Conservation (phyloP, 495 filamentous ascomycete species). For the Tuber umbilicatum region DNA sequence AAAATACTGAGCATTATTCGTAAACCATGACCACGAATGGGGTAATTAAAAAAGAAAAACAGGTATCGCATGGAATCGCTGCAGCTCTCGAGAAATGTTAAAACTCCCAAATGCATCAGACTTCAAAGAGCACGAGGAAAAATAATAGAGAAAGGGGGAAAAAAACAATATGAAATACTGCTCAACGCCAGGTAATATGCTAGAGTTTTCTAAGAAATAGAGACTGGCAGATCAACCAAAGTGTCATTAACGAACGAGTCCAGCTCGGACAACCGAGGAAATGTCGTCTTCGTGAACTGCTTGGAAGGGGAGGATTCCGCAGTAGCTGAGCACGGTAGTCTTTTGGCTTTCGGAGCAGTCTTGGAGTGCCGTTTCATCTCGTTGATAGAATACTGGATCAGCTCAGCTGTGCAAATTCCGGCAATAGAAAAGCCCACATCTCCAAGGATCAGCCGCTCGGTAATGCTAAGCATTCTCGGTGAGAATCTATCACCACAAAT, state of each 20-base stretch:
- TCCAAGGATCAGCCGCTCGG: conserved; percentile 34
- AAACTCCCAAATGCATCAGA: conserved; percentile 1
- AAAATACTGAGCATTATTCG: not conserved
- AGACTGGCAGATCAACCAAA: conserved; percentile 6
- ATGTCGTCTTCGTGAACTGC: conserved; percentile 27
- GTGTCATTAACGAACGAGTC: conserved; percentile 20
- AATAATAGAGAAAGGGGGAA: not conserved
- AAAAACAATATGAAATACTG: not conserved
- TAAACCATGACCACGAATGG: not conserved
- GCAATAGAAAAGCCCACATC: conserved; percentile 39
- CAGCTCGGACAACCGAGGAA: conserved; percentile 24
- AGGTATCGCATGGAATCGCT: conserved; percentile 3
- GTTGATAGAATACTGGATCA: conserved; percentile 30
- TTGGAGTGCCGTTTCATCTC: conserved; percentile 31
- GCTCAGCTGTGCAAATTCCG: conserved; percentile 32
- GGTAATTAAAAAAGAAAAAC: not conserved
- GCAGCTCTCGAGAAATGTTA: not conserved
- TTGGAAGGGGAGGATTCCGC: conserved; percentile 19
- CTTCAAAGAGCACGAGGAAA: not conserved
- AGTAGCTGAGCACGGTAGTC: not conserved
- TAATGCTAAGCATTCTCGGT: conserved; percentile 26
- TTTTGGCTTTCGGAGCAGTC: conserved; percentile 16
- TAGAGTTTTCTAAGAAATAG: not conserved
- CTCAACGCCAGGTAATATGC: not conserved
- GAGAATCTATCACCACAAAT: conserved; percentile 36